A percentile compares a stretch with the other conserved stretches of the same genome.
Conservation (phyloP, 2,329 filamentous ascomycete genomes). For the Epichloe elymi region DNA sequence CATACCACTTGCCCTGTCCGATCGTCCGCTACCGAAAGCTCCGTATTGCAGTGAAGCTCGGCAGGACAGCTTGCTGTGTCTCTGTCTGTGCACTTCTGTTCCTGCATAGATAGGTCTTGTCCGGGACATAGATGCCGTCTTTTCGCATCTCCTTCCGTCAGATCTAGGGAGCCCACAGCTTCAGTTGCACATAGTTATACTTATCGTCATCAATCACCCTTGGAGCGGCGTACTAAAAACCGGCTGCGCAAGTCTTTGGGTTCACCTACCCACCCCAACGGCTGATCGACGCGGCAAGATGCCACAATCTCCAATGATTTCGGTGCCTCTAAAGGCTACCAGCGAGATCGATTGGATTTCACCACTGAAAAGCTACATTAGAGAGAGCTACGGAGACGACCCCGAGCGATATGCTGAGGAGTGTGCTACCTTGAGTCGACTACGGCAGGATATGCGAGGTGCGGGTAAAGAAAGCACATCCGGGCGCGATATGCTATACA, state of each 20-base stretch:
- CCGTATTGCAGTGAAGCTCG: background rate
- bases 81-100: background rate
- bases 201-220: background rate
- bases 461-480: slow-evolving; percentile 93
- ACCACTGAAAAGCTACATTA: slow-evolving; percentile 86
- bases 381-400: slow-evolving; percentile 88
- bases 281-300: slow-evolving; percentile 28
- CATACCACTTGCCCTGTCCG: background rate
- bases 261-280: background rate
- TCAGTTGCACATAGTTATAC: background rate
- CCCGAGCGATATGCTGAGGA: slow-evolving; percentile 93
- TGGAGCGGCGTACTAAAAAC: background rate
- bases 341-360: slow-evolving; percentile 97
- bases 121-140: background rate
- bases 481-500: slow-evolving; percentile 82
- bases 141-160: background rate
- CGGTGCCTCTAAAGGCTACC: slow-evolving; percentile 80
- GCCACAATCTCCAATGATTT: slow-evolving; percentile 90
- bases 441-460: slow-evolving; percentile 96
- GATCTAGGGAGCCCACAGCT: background rate
- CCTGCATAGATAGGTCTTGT: background rate
- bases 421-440: slow-evolving; percentile 82
- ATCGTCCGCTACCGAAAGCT: background rate
- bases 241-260: background rate
- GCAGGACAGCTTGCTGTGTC: slow-evolving; percentile 1